These are phyloP conservation scores for Peronospora destructor DNA, from an alignment of 352 stramenopile species.

Conservation along the genomic window DNA sequence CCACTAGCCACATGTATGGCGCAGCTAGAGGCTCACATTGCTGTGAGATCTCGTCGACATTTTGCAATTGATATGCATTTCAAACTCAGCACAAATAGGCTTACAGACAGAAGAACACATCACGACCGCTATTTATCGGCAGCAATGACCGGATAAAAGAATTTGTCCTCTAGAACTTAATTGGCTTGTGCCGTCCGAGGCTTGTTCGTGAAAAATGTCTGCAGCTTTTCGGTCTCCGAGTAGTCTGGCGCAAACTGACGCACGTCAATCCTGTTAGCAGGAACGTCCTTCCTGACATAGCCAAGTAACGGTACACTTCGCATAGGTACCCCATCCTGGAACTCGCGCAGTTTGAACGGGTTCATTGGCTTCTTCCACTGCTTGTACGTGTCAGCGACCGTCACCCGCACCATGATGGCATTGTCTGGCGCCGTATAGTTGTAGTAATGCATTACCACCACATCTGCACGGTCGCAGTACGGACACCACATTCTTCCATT, in stretches of 20 bases:
- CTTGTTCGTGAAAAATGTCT: constrained; percentile 42
- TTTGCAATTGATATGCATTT: too few relatives aligned
- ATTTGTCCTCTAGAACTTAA: constrained; percentile 9
- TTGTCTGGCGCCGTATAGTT: constrained; percentile 59
- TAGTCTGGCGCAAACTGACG: constrained; percentile 64
- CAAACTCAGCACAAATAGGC: too few relatives aligned
- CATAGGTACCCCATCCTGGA: constrained; percentile 52
- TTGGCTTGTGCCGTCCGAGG: constrained; percentile 20
- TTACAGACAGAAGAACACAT: too few relatives aligned
- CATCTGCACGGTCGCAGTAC: constrained; percentile 65
- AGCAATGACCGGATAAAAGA: not conserved
- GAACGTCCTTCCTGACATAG: constrained; percentile 50
- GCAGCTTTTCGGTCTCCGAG: constrained; percentile 36
- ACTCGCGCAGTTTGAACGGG: constrained; percentile 57
- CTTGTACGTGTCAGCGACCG: constrained; percentile 56
- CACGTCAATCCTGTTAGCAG: constrained; percentile 37
- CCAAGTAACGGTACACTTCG: constrained; percentile 60
- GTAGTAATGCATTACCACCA: constrained; percentile 74
- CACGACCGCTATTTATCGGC: too few relatives aligned
- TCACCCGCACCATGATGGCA: constrained; percentile 47
- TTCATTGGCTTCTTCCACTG: constrained; percentile 79
- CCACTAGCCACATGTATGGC: too few relatives aligned
- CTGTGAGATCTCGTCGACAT: too few relatives aligned
- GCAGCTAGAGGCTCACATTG: too few relatives aligned
- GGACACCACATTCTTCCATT: constrained; percentile 75